These are phyloP conservation scores for Typha latifolia DNA, from an alignment of 176 grass and related monocot genomes.

Conservation along the genomic window DNA sequence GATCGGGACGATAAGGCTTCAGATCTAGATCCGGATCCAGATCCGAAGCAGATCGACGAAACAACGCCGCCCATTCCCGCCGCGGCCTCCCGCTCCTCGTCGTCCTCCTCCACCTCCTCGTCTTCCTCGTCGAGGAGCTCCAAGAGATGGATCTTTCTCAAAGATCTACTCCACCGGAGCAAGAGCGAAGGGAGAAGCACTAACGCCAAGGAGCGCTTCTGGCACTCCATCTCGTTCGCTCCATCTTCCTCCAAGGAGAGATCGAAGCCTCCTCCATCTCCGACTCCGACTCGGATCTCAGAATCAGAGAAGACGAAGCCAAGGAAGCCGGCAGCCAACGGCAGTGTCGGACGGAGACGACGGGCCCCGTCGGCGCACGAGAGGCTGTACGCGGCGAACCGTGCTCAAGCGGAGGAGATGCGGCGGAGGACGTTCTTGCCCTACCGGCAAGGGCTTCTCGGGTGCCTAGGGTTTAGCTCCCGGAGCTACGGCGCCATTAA, in stretches of 20 bases:
- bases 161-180: conserved; percentile 20
- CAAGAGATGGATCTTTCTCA: conserved; percentile 20
- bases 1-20: background rate
- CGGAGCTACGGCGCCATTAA: conserved; percentile 50
- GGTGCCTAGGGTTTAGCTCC: conserved; percentile 47
- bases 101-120: conserved; percentile 18
- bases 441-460: conserved; percentile 50
- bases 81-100: conserved; percentile 7
- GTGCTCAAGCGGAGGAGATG: conserved; percentile 19
- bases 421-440: conserved; percentile 55
- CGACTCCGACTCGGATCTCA: background rate
- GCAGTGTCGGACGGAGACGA: background rate
- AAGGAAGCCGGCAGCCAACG: background rate
- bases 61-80: conserved; percentile 3
- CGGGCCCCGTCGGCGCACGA: conserved; percentile 1
- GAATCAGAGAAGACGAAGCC: background rate
- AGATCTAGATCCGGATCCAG: background rate
- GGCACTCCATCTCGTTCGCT: conserved; percentile 12
- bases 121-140: conserved; percentile 6
- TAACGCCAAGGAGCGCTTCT: conserved; percentile 10
- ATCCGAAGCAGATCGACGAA: conserved; percentile 13
- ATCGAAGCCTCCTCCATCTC: background rate
- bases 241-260: conserved; percentile 1
- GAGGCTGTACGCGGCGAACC: conserved; percentile 32
- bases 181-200: conserved; percentile 13